These are phyloP conservation scores for Phaeotremella fagi DNA, from an alignment of 768 basidiomycete species.

Conservation along the genomic window DNA sequence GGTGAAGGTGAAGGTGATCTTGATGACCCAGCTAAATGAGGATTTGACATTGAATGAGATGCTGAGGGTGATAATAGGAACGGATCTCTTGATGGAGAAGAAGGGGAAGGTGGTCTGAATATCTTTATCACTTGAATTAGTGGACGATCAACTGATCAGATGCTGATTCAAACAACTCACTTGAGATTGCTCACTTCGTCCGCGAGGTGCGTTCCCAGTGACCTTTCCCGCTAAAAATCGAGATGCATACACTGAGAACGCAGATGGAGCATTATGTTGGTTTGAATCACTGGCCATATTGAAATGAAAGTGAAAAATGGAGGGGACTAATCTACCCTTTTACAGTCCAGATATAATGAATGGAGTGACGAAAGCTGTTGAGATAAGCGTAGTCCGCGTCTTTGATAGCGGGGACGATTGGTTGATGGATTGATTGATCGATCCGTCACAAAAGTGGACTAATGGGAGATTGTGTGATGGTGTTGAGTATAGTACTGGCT, in stretches of 20 bases:
- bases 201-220: neutral
- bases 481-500: no score
- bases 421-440: no score
- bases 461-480: no score
- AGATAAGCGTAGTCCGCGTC: constrained; percentile 1
- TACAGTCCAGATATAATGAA: no score
- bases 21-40: constrained; percentile 32
- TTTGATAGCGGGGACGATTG: no score
- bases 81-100: constrained; percentile 35
- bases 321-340: no score
- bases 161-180: constrained; percentile 14
- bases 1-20: constrained; percentile 26
- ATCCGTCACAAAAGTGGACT: no score
- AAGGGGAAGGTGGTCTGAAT: constrained; percentile 31
- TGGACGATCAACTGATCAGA: neutral
- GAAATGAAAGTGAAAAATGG: no score
- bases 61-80: constrained; percentile 30
- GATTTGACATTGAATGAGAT: constrained; percentile 25
- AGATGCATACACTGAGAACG: constrained; percentile 39
- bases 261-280: constrained; percentile 17
- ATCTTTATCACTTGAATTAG: constrained; percentile 13
- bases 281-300: neutral
- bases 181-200: constrained; percentile 27
- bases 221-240: constrained; percentile 27
- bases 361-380: neutral